Base-by-base conservation (phyloP, 805 yeast species). In the Groenewaldozyma tartarivorans region DNA sequence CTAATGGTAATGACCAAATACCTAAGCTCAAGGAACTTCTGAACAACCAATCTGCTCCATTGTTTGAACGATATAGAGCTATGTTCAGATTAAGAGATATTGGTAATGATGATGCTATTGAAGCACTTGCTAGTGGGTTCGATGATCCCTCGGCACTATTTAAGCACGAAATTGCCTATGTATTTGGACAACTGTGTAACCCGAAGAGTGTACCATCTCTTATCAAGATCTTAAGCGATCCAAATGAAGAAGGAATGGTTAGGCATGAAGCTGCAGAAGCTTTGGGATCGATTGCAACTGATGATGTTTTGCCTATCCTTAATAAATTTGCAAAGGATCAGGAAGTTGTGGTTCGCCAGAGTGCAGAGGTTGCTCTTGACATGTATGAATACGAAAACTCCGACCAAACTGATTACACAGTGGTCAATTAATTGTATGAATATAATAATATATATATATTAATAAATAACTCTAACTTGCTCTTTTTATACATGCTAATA, bases 241-340 rank as follows among this genome's bases (percentile, higher is more conserved):
- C 71, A 45, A 57, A 64, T 13, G 96, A 92, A 67, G 97, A 94
- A 40, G 95, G 94, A 48, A 92, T 92, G 99, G 98, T 94, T 26
- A 81, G 99, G 67, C 99, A 92, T 60, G 99, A 92, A 67, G 98
- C 97, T 44, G 98, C 97, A 20, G 99, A 92, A 67, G 98, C 98
- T 20, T 72, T 94, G 54, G 98, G 98, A 20, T 76, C 95, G 21
- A 92, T 92, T 59, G 97, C 96, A 20, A 85, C 96, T 6, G 95
- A 85, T 55, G 96, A 90, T 44, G 95, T 90, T 30, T 71, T 90
- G 49, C 96, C 96, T 13, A 81, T 92, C 27, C 74, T 94, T 56
- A 74, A 82, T 60, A 67, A 77, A 35, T 83, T 83, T 61, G 72
- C 88, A 54, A 68, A 75, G 50, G 98, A 92, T 60, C 69, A 75